Percentiles rank a stretch among this genome's conserved stretches.
phyloP scores from a whole-genome alignment of 2,329 filamentous ascomycete genomes.

The Paraphoma chrysanthemicola region DNA sequence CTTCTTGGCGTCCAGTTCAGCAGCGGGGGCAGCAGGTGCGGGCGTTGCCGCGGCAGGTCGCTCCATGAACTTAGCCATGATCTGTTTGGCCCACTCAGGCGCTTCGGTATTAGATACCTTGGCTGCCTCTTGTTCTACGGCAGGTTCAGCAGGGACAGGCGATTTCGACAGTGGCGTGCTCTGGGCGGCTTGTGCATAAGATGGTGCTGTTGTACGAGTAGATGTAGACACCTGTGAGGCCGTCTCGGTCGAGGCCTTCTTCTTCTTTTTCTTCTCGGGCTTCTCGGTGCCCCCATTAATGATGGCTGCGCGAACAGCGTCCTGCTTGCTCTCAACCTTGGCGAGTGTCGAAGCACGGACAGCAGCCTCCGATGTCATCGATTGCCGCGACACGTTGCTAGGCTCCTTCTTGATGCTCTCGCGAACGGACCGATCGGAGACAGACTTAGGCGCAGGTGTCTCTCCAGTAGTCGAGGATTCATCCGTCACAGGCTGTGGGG shows the following conservation, averaged over 20 bases:
- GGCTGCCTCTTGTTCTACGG: slow-evolving; percentile 18
- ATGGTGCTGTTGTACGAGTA: slow-evolving; percentile 37
- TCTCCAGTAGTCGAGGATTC: slow-evolving; percentile 50
- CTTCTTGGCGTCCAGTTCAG: slow-evolving; percentile 60
- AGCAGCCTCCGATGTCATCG: slow-evolving; percentile 47
- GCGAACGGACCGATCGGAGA: slow-evolving; percentile 44
- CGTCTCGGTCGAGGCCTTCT: slow-evolving; percentile 60
- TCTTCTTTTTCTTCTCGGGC: slow-evolving; percentile 70
- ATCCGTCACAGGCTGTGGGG: slow-evolving; percentile 36
- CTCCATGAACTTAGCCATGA: slow-evolving; percentile 40
- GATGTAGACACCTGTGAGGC: slow-evolving; percentile 52
- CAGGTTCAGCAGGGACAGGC: slow-evolving; percentile 29
- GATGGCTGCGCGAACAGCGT: slow-evolving; percentile 48
- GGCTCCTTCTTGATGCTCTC: slow-evolving; percentile 47
- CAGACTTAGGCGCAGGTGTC: slow-evolving; percentile 40
- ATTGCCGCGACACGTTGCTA: slow-evolving; percentile 40
- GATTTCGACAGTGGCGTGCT: slow-evolving; percentile 37
- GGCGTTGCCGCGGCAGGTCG: slow-evolving; percentile 25
- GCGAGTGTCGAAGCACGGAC: slow-evolving; percentile 50
- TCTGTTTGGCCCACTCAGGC: slow-evolving; percentile 47
- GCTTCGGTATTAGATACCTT: slow-evolving; percentile 31
- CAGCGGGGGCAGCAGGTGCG: slow-evolving; percentile 11
- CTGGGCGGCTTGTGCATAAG: slow-evolving; percentile 53
- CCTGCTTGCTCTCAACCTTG: slow-evolving; percentile 52
- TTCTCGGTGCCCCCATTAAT: slow-evolving; percentile 50